These are phyloP conservation scores for Prillingera fragicola DNA, from an alignment of 1,284 basidiomycete species.

Conservation along the genomic window DNA sequence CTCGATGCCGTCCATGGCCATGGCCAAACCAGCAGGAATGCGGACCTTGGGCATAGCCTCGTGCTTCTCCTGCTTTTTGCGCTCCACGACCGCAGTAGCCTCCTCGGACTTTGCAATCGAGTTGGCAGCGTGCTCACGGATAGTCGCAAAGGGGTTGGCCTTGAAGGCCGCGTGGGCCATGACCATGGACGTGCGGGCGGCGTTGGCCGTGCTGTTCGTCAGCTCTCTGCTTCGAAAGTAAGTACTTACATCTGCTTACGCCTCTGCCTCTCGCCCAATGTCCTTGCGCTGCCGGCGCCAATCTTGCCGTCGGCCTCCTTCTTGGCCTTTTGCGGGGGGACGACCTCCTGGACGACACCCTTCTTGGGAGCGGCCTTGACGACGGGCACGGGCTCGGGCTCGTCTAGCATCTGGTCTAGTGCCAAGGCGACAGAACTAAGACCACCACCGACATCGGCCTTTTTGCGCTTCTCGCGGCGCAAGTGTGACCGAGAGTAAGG, in stretches of 20 bases:
- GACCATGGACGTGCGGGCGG: constrained; percentile 40
- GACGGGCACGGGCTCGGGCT: background rate
- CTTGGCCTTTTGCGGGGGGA: constrained; percentile 13
- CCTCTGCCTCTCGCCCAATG: constrained; percentile 40
- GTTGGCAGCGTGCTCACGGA: constrained; percentile 44
- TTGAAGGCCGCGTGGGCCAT: constrained; percentile 44
- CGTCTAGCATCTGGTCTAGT: constrained; percentile 20
- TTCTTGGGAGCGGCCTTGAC: background rate
- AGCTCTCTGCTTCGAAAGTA: background rate
- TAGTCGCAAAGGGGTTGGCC: constrained; percentile 45
- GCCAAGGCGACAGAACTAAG: constrained; percentile 32
- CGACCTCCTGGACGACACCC: constrained; percentile 9
- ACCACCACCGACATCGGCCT: constrained; percentile 30
- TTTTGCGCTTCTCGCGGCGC: constrained; percentile 42
- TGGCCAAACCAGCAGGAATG: background rate
- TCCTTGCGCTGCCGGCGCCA: constrained; percentile 38
- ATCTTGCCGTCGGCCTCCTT: constrained; percentile 32
- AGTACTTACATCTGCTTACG: constrained; percentile 43
- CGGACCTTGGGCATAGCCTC: constrained; percentile 4
- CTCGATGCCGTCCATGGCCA: constrained; percentile 15
- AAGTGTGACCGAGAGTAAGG: constrained; percentile 46
- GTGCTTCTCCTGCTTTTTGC: constrained; percentile 4
- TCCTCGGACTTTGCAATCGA: constrained; percentile 28
- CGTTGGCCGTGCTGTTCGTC: constrained; percentile 27
- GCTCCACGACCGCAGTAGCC: constrained; percentile 10